These are phyloP conservation scores for Mortierella sp. DNA, from an alignment of 371 early-diverging fungal genomes.

Conservation along the genomic window DNA sequence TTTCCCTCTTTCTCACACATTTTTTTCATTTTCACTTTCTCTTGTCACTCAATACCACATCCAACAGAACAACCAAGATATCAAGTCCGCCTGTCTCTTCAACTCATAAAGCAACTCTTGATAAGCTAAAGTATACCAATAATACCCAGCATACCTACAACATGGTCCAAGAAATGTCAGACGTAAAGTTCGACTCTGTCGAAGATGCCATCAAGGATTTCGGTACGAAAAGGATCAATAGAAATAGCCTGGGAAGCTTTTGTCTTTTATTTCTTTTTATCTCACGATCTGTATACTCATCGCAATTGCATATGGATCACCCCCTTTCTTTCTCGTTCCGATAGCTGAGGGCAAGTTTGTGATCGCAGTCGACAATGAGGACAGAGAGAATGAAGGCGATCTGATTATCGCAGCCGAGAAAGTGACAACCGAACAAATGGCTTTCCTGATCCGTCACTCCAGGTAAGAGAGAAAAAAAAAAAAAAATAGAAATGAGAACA, in stretches of 20 bases:
- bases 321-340: background rate
- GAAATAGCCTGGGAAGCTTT: background rate
- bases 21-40: background rate
- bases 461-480: conserved; percentile 64
- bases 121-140: background rate
- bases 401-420: conserved; percentile 94
- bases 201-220: conserved; percentile 82
- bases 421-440: conserved; percentile 90
- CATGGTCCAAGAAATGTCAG: conserved; percentile 50
- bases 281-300: background rate
- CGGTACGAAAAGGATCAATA: conserved; percentile 61
- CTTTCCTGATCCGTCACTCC: conserved; percentile 93
- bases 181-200: conserved; percentile 74
- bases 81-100: background rate
- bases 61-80: background rate
- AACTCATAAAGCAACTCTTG: background rate
- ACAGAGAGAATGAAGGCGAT: conserved; percentile 98
- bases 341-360: conserved; percentile 86
- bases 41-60: background rate
- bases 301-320: too few species aligned
- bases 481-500: too few species aligned
- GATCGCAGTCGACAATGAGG: conserved; percentile 95
- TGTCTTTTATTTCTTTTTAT: conserved; percentile 6
- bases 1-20: too few species aligned
- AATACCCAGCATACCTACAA: conserved; percentile 3